A percentile compares a stretch with the other conserved stretches of the same genome.
Conservation (phyloP, 164 flowering plant genomes). For the Macadamia integrifolia region DNA sequence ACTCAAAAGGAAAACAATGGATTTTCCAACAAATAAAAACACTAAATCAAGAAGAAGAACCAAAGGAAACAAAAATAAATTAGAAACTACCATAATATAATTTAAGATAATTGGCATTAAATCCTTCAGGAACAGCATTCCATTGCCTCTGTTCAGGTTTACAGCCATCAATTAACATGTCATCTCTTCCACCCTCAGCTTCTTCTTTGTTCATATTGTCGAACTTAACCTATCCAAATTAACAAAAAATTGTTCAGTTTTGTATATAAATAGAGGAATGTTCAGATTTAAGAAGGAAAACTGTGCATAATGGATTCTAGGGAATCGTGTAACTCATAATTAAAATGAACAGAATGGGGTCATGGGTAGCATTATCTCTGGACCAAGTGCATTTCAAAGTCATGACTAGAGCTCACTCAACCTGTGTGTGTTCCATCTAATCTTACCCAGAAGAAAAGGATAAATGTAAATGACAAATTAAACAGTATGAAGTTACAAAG, state of each 20-base stretch:
- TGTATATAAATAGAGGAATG: too few species aligned
- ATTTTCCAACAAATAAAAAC: not conserved
- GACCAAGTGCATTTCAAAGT: not conserved
- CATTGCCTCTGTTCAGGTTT: constrained; percentile 13
- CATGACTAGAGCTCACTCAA: too few species aligned
- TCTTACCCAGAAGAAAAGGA: too few species aligned
- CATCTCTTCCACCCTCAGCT: constrained; percentile 32
- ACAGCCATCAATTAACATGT: constrained; percentile 47
- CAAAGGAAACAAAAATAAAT: not conserved
- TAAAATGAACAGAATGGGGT: not conserved
- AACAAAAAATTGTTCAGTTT: not conserved
- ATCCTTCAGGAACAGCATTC: constrained; percentile 28
- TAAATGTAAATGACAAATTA: too few species aligned
- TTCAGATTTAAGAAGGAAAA: not conserved
- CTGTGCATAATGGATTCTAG: not conserved
- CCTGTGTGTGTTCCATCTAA: too few species aligned
- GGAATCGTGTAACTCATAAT: not conserved
- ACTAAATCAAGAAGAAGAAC: not conserved
- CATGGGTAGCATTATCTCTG: not conserved
- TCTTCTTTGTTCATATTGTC: constrained; percentile 33
- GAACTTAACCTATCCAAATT: not conserved
- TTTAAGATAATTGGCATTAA: constrained; percentile 47
- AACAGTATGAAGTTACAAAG: too few species aligned
- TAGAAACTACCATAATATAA: constrained; percentile 41
- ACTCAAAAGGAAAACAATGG: not conserved